Evolutionary conservation across 148 eudicot species (phyloP).

Genomic region (Rhododendron henanense): DNA sequence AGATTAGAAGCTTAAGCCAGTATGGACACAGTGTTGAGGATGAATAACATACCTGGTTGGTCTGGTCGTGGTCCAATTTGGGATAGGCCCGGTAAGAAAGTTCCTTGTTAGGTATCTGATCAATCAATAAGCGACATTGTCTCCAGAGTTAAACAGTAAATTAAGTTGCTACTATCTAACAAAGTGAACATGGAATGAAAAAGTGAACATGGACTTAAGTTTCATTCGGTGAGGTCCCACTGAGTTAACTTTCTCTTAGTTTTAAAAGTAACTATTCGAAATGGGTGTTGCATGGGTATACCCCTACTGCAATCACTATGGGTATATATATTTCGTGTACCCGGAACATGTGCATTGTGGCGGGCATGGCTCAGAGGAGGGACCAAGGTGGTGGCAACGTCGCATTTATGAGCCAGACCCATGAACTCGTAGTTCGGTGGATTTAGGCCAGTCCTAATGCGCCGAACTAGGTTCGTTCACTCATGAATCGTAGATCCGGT

Average conservation of each 20-base stretch:
- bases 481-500: too few species aligned
- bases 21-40: neutral
- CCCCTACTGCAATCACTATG: too few species aligned
- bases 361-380: too few species aligned
- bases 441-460: too few species aligned
- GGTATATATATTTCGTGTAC: neutral
- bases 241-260: too few species aligned
- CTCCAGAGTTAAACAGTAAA: neutral
- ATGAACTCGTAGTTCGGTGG: too few species aligned
- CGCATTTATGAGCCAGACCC: too few species aligned
- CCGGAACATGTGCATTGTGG: neutral
- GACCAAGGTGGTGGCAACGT: too few species aligned
- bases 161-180: neutral
- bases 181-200: neutral
- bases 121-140: neutral
- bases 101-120: constrained; percentile 54
- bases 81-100: constrained; percentile 44
- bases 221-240: too few species aligned
- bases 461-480: too few species aligned
- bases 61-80: constrained; percentile 38
- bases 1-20: neutral
- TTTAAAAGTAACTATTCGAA: neutral
- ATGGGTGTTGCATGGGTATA: neutral
- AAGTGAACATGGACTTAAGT: neutral
- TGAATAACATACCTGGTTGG: constrained; percentile 17